Evolutionary conservation across 257 asterid genomes (phyloP), one percentile per base, ranked within the genome.

Genomic region (Rauvolfia tetraphylla): DNA sequence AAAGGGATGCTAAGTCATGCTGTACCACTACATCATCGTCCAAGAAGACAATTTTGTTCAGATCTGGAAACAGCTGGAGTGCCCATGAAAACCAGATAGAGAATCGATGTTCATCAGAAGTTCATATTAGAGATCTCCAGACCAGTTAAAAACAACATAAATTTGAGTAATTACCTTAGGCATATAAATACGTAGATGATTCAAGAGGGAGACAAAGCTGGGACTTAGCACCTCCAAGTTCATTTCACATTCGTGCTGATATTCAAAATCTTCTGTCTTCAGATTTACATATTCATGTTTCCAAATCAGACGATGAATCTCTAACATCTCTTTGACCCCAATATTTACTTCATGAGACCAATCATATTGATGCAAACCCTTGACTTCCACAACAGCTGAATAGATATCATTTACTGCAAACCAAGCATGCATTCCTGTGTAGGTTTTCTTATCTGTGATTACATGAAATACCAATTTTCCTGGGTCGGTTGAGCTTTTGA

Each of bases 391-490:
- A 18, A 91, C 89, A 48, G 86, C 89, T 34, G 93, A 89, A 75
- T 75, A 66, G 3, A 84, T n/a, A 34, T 88, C n/a, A 87, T 91
- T 88, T 72, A 86, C 70, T 41, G 97, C 93, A 83, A 93, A 90
- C 97, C 97, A 93, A 4, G 98, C 96, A 72, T 93, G 95, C 98
- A 93, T 90, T 6, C 94, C 83, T 4, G 91, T 82, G 75, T 93
- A 91, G 5, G 93, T 89, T 83, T 93, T 93, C 89, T 87, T 91
- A 66, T 93, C 96, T 22, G 98, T 93, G 62, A 93, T 81, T 15
- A 93, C 85, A 79, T 93, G 98, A 82, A 93, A 93, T 72, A 90
- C 93, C 84, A 91, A 54, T 68, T 85, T 89, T 49, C 82, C 91
- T 25, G 93, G 90, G 66, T 68, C 29, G 59, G 57, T 58, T n/a